These are phyloP conservation scores for Entomortierella lignicola DNA, from an alignment of 192 early-diverging fungal genomes.

Conservation along the genomic window DNA sequence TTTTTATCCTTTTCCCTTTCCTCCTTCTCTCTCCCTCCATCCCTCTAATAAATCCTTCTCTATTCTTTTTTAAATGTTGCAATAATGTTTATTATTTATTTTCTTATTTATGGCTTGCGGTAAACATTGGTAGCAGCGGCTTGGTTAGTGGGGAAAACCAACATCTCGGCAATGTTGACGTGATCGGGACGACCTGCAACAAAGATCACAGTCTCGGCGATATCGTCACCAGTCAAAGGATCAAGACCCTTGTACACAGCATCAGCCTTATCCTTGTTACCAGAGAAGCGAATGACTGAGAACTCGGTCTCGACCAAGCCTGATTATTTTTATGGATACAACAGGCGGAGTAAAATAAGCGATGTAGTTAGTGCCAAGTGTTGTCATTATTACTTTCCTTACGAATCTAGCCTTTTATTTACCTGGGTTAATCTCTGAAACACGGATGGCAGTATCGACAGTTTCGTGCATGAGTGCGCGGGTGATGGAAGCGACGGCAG, in stretches of 20 bases:
- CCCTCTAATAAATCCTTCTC: too few species aligned
- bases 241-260: slow-evolving; percentile 79
- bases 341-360: not conserved
- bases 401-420: not conserved
- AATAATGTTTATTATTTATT: not conserved
- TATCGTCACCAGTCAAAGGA: slow-evolving; percentile 46
- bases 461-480: slow-evolving; percentile 81
- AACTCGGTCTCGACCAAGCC: slow-evolving; percentile 92
- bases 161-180: slow-evolving; percentile 79
- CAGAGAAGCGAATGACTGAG: slow-evolving; percentile 81
- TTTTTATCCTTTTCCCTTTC: too few species aligned
- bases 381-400: not conserved
- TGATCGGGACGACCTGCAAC: slow-evolving; percentile 78
- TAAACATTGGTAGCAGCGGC: slow-evolving; percentile 44
- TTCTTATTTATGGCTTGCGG: slow-evolving; percentile 34
- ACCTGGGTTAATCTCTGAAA: slow-evolving; percentile 85
- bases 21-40: too few species aligned
- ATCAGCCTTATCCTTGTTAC: slow-evolving; percentile 73
- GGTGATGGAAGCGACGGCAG: slow-evolving; percentile 86
- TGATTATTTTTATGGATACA: too few species aligned
- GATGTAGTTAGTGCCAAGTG: not conserved
- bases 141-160: slow-evolving; percentile 58
- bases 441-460: slow-evolving; percentile 75
- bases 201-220: slow-evolving; percentile 84
- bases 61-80: not conserved